Evolutionary conservation across 352 stramenopile species (phyloP), one percentile per base, ranked within the genome.

Genomic region (Saprolegnia diclina): DNA sequence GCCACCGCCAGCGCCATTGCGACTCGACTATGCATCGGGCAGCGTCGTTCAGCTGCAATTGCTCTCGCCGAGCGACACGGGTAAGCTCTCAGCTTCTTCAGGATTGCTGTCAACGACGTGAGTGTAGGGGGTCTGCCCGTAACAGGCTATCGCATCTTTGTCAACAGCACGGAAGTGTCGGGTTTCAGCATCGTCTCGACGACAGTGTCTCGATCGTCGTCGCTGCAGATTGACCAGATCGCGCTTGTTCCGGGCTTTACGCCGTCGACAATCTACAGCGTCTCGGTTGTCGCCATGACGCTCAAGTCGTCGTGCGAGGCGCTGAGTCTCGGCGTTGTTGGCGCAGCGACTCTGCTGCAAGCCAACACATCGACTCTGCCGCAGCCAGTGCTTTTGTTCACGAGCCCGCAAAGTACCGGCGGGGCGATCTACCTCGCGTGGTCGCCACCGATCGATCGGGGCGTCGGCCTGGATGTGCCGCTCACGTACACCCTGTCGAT

Each of bases 21-120:
- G 40, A 29, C 24, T 67, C 16, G 13, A 32, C 24, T 67, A 67
- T 37, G 13, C 61, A 5, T 67, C 61, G 13, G 42, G 61, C 5
- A 67, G 61, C 55, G 37, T 67, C 14, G 29, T 67, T 7, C 22
- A 50, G 19, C 61, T 67, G 19, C 61, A 67, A 38, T 35, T 56
- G 16, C 22, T 3, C 18, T 67, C 61, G 11, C 61, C 61, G 32
- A 32, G 21, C 5, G 61, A 67, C n/a, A 67, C 61, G 21, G 61
- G 61, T 67, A 45, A 3, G 19, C 9, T 65, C 21, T 52, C 5
- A 42, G 35, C 13, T 7, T 29, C n/a, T 45, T 19, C 14, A 16
- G n/a, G 21, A 52, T 52, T 52, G 18, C 18, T 46, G 35, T 6
- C 38, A 24, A 65, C 24, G 10, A 56, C 18, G 37, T 22, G 21